Evolutionary conservation across 2,329 filamentous ascomycete genomes (phyloP).

Genomic region (Fusarium piperis): DNA sequence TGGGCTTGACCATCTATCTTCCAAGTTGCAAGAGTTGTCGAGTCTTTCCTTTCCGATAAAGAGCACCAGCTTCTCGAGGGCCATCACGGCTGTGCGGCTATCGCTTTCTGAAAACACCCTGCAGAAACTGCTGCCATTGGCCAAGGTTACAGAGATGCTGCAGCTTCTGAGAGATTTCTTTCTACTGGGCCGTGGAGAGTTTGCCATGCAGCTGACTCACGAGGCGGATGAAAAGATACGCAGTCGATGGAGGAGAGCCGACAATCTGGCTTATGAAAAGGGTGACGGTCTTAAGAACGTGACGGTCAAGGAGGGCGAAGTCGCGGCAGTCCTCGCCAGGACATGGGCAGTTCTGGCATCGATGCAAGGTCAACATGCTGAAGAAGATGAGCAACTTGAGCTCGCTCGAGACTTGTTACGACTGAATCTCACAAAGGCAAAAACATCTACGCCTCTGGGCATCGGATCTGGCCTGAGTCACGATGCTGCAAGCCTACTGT

Average conservation of each 20-base stretch:
- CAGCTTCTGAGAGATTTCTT: constrained; percentile 86
- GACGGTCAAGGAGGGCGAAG: constrained; percentile 86
- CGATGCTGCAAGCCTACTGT: constrained; percentile 49
- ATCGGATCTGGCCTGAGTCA: constrained; percentile 48
- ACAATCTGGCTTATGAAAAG: constrained; percentile 66
- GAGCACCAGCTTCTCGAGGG: constrained; percentile 72
- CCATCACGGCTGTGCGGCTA: constrained; percentile 79
- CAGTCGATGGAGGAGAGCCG: constrained; percentile 74
- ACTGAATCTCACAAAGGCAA: constrained; percentile 68
- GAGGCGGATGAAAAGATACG: constrained; percentile 84
- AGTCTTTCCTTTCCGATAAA: constrained; percentile 79
- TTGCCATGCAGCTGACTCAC: constrained; percentile 84
- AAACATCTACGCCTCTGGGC: constrained; percentile 50
- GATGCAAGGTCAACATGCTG: constrained; percentile 73
- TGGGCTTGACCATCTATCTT: constrained; percentile 70
- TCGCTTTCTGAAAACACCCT: constrained; percentile 86
- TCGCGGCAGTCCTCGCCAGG: constrained; percentile 77
- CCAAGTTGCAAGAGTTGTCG: constrained; percentile 76
- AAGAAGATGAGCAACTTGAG: constrained; percentile 86
- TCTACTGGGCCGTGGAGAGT: constrained; percentile 87
- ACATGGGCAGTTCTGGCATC: constrained; percentile 85
- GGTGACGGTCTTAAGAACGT: constrained; percentile 56
- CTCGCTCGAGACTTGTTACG: constrained; percentile 81
- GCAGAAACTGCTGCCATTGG: constrained; percentile 81
- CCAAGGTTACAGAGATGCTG: constrained; percentile 79